Evolutionary conservation across 345 rosid genomes (phyloP), one percentile per base, ranked within the genome.

Genomic region (Anastatica hierochuntica): DNA sequence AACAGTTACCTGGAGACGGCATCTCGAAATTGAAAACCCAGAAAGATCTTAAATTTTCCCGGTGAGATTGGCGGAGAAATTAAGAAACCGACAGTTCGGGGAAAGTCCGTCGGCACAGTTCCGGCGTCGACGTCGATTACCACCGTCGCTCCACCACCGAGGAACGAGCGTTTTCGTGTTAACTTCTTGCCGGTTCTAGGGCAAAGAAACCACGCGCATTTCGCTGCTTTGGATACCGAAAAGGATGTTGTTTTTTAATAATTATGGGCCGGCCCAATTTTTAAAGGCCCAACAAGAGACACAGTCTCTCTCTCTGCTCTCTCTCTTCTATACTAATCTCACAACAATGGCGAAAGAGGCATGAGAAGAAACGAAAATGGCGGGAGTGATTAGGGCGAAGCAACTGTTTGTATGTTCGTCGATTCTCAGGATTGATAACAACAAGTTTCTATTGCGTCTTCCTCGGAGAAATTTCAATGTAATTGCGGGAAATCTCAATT

Each of bases 151-250:
- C n/a, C 40, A 53, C 23, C 66, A 47, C 72, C 45, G 66, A 53
- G 47, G 57, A 48, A 14, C 62, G 51, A 41, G 61, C 72, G 72
- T 67, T 53, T 65, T 60, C 52, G 45, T 67, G 40, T 53, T 60
- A 67, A 67, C 72, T 67, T 67, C 72, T 16, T 67, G 72, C 72
- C 72, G 72, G 72, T 67, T 67, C 67, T 67, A 67, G 72, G 72
- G 56, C 62, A 60, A 47, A 40, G 72, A 67, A 67, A 67, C 72
- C 72, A 67, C 72, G 72, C 72, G 72, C 72, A 67, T 67, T 67
- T 53, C 66, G 62, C 62, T 46, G 46, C 67, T 40, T n/a, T 40
- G 9, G 57, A 41, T 60, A 31, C 29, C 67, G 72, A 67, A 67
- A 67, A 67, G 72, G 62, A 67, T 45, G 66, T 52, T 59, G 35